Percentiles rank a stretch among this genome's conserved stretches.
These are phyloP conservation scores for Angomonas deanei DNA, from an alignment of 208 protist genomes.

Conservation along the genomic window DNA sequence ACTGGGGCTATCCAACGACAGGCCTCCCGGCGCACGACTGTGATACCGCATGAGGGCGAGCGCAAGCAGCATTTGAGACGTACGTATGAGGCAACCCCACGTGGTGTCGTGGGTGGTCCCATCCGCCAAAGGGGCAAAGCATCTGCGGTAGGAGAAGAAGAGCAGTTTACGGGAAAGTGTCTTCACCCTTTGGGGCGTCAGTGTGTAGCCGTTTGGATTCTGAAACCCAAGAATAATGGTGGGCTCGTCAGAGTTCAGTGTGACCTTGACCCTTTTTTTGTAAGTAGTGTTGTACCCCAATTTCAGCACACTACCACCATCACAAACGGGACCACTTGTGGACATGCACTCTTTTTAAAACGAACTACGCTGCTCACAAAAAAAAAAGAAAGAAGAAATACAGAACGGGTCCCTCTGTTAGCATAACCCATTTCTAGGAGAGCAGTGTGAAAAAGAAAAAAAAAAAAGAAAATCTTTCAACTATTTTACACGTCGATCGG, in stretches of 20 bases:
- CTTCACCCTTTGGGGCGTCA: too few species aligned
- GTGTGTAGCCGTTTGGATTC: too few species aligned
- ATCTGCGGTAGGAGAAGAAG: slow-evolving; percentile 83
- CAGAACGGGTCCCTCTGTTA: background rate
- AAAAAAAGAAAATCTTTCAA: slow-evolving; percentile 4
- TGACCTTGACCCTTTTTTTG: background rate
- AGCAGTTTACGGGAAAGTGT: slow-evolving; percentile 28
- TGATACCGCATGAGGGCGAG: slow-evolving; percentile 41
- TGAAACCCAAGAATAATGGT: background rate
- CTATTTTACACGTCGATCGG: slow-evolving; percentile 53
- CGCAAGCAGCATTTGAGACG: slow-evolving; percentile 84
- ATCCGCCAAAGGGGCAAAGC: slow-evolving; percentile 48
- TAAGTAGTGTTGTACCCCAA: slow-evolving; percentile 18
- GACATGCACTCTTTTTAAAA: background rate
- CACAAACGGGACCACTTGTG: slow-evolving; percentile 1
- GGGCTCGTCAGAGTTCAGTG: background rate
- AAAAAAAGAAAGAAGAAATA: background rate
- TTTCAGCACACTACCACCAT: slow-evolving; percentile 17
- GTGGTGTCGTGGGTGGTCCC: slow-evolving; percentile 64
- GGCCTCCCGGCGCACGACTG: background rate
- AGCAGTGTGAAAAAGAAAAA: slow-evolving; percentile 4
- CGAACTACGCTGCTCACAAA: background rate
- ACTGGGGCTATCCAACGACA: background rate
- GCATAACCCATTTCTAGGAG: background rate
- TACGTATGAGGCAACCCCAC: slow-evolving; percentile 91